phyloP scores from a whole-genome alignment of 495 filamentous ascomycete species.

The Hypoxylon trugodes region DNA sequence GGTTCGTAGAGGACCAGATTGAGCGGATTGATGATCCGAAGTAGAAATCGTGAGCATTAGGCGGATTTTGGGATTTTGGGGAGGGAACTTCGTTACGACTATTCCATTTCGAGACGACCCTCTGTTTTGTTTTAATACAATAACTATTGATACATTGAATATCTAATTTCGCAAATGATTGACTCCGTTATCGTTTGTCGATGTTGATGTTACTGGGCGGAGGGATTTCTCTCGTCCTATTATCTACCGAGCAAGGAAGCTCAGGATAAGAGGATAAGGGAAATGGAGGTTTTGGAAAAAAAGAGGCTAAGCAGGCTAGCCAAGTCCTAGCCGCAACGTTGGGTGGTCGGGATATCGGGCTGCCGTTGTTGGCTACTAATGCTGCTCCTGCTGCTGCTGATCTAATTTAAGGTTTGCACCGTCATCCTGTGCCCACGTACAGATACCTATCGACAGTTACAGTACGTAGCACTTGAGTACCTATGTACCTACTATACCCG shows the following conservation, averaged over 20 bases:
- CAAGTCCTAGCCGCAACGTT: slow-evolving; percentile 9
- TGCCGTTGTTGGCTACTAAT: too few relatives aligned
- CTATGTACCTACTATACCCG: slow-evolving; percentile 19
- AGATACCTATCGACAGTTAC: too few relatives aligned
- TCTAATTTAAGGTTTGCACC: slow-evolving; percentile 31
- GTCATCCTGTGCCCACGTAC: slow-evolving; percentile 20
- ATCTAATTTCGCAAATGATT: slow-evolving; percentile 18
- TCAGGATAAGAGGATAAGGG: neutral
- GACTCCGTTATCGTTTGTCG: slow-evolving; percentile 6
- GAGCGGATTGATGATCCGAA: slow-evolving; percentile 19
- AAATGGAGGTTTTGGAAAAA: slow-evolving; percentile 18
- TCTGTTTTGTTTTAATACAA: slow-evolving; percentile 4
- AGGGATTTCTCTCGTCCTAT: neutral
- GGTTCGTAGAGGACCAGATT: slow-evolving; percentile 24
- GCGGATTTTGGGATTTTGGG: neutral
- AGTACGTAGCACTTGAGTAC: neutral
- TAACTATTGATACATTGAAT: slow-evolving; percentile 30
- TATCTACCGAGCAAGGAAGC: neutral
- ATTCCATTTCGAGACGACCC: slow-evolving; percentile 29
- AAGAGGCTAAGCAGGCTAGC: neutral
- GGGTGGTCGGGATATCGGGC: slow-evolving; percentile 33
- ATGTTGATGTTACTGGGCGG: neutral
- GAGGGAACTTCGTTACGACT: slow-evolving; percentile 10
- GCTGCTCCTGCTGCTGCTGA: too few relatives aligned
- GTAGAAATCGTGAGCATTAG: slow-evolving; percentile 11